A percentile compares a stretch with the other conserved stretches of the same genome.
phyloP scores from a whole-genome alignment of 805 yeast species.

The Zygoascus flipseniorum region DNA sequence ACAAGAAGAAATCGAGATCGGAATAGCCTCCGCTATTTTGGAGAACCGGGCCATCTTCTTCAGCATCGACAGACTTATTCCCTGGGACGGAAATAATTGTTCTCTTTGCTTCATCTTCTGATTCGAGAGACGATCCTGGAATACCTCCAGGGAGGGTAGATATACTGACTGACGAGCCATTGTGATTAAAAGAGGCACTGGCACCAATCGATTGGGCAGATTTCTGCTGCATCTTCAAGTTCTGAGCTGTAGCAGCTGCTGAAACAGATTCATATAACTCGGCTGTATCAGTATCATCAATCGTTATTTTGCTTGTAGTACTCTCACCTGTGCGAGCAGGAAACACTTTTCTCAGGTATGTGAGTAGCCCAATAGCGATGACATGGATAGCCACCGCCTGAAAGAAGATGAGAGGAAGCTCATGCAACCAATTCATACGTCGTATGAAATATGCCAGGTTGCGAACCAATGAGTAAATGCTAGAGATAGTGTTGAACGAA shows the following conservation, averaged over 20 bases:
- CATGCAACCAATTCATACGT: conserved; percentile 22
- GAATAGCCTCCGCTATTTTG: background rate
- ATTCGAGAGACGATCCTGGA: conserved; percentile 6
- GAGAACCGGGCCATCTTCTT: background rate
- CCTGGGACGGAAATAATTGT: conserved; percentile 5
- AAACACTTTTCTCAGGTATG: conserved; percentile 22
- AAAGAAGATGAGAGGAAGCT: conserved; percentile 18
- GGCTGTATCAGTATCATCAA: background rate
- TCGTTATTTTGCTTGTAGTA: background rate
- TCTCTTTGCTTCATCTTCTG: conserved; percentile 12
- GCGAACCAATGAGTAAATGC: conserved; percentile 18
- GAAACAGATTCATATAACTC: background rate
- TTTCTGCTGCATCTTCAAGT: conserved; percentile 1
- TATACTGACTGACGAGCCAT: background rate
- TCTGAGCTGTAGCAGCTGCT: background rate
- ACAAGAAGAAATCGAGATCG: conserved; percentile 15
- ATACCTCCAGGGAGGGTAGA: conserved; percentile 9
- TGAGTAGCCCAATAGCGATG: conserved; percentile 23
- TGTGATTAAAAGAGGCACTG: background rate
- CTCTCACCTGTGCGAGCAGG: conserved; percentile 12
- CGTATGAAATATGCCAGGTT: conserved; percentile 14
- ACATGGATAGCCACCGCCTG: conserved; percentile 29
- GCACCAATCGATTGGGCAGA: conserved; percentile 3
- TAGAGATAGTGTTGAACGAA: conserved; percentile 15
- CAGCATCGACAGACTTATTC: background rate